These are phyloP conservation scores for Wickerhamiella dianesei DNA, from an alignment of 805 yeast genomes.

Conservation along the genomic window DNA sequence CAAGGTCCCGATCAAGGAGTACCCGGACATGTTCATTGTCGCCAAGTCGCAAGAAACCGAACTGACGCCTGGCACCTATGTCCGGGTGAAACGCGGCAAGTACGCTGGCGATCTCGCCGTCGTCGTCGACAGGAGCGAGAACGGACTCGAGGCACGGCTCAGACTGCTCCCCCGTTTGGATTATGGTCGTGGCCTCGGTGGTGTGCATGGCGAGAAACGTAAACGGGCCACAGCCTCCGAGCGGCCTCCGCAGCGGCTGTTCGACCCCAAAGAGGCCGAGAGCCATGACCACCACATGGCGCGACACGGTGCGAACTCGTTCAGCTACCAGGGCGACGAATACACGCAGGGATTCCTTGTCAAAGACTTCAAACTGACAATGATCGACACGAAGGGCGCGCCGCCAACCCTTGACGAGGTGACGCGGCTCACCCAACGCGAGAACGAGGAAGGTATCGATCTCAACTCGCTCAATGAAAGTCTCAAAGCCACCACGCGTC, in stretches of 20 bases:
- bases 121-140: conserved; percentile 85
- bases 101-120: conserved; percentile 88
- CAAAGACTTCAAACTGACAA: conserved; percentile 76
- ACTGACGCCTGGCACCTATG: conserved; percentile 82
- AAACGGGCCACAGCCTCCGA: conserved; percentile 44
- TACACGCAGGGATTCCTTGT: conserved; percentile 76
- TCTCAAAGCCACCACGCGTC: conserved; percentile 42
- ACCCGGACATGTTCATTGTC: conserved; percentile 84
- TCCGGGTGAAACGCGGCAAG: conserved; percentile 78
- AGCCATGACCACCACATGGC: conserved; percentile 61
- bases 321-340: conserved; percentile 72
- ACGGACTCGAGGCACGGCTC: conserved; percentile 88
- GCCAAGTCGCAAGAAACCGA: conserved; percentile 78
- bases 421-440: conserved; percentile 35
- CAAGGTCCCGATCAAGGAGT: conserved; percentile 82
- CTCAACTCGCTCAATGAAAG: conserved; percentile 74
- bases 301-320: conserved; percentile 44
- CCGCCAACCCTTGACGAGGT: conserved; percentile 76
- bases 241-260: conserved; percentile 75
- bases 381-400: conserved; percentile 62
- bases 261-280: conserved; percentile 78
- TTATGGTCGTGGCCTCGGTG: conserved; percentile 54
- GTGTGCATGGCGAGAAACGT: conserved; percentile 36
- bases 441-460: conserved; percentile 65
- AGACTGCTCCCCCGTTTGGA: conserved; percentile 88